Base-by-base conservation (phyloP, 192 early-diverging fungal genomes). In the Coemansia sp. region DNA sequence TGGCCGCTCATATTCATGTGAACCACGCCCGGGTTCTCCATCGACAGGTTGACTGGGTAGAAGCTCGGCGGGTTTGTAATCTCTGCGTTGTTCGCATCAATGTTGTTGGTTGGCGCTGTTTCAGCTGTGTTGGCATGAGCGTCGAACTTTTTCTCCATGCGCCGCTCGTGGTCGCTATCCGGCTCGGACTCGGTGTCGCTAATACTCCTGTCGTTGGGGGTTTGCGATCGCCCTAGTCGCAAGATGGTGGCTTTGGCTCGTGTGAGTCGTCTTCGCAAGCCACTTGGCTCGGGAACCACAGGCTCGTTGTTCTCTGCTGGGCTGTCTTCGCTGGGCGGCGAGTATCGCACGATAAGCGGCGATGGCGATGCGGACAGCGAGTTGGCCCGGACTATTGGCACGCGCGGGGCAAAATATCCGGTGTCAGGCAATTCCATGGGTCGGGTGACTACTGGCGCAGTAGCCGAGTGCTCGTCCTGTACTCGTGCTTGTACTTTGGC, bases 1-100 rank as follows among this genome's bases (percentile, higher is more conserved):
- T 76, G 68, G 68, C 79, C 79, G 65, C 62, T 76, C 79, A 82
- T 82, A 61, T 59, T 76, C 45, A 82, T 65, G 50, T 82, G 79
- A 43, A 82, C 68, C 26, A 76, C 70, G 55, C 79, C 79, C 0
- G 79, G 79, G 53, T 82, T 82, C n/a, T 72, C 60, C 52, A 56
- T 61, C 48, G 79, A 70, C 45, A 75, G 68, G 42, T 76, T 82
- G 60, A 73, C 25, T 1, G 79, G 74, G 41, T 82, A 76, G 45
- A 82, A 76, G 59, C 72, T 64, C 35, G 67, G 66, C 23, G 59
- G 50, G 26, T 60, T 72, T 5, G 75, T 62, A 33, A 76, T 82
- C 6, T 73, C 74, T 0, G 73, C 73, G 64, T 82, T 82, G 64
- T 82, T 82, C 3, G 79, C 79, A 1, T 66, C 79, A 47, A 70